Base-by-base conservation (phyloP, 2,329 filamentous ascomycete species). In the Chalaropsis ovoidea region DNA sequence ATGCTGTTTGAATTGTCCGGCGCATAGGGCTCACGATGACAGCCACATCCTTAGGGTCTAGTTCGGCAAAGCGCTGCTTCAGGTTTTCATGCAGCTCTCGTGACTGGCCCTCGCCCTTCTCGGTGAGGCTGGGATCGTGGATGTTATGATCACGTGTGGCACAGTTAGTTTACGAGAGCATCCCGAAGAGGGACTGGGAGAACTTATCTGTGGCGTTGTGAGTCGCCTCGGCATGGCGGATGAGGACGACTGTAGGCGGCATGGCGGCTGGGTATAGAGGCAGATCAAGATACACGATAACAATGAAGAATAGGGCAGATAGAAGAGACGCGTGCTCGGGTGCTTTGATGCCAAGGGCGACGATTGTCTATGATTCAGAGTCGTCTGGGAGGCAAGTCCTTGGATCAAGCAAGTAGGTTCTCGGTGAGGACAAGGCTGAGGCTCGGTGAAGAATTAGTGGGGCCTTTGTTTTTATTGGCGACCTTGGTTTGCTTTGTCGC, bases 201-300 rank as follows among this genome's bases (percentile, higher is more conserved):
- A 31, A 80, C 80, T 75, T 76, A 82, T 82, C 73, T 62, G 75
- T 71, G 15, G 76, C 74, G 67, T 84, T 84, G 72, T 84, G 82
- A n/a, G 78, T 71, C 8, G 79, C 82, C 75, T 97, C 89, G 17
- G 89, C 93, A 80, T 97, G 93, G 70, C 93, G 88, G 72, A 96
- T 86, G 72, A 97, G 80, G 70, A 97, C 88, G 67, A 96, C 71
- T 0, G 77, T 82, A 0, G 81, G 81, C 63, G 81, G 72, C 81
- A 84, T 83, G 22, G 2, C 27, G 52, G 35, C 19, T 61, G 47
- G 22, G 31, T 35, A 22, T 61, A 45, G 22, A 11, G 54, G 35
- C 27, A 2, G 22, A 15, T 27, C 11, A 15, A 27, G 10, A 52
- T 27, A 52, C 8, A 6, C 35, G 8, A 39, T 39, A 10, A 7